phyloP scores from a whole-genome alignment of 78 protist genomes.

The Carpediemonas membranifera region DNA sequence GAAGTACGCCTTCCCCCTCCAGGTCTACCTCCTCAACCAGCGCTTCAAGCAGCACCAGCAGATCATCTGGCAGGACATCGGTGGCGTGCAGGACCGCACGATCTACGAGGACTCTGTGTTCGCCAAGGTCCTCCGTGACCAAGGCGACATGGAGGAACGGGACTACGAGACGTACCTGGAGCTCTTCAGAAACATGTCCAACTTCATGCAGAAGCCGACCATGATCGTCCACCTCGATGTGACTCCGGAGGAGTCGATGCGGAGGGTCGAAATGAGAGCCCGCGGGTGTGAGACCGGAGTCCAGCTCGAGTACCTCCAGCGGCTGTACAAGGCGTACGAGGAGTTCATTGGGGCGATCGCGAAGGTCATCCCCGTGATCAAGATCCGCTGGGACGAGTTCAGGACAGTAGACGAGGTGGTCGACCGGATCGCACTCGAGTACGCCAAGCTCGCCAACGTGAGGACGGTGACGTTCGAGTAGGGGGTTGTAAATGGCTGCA shows the following conservation, averaged over 20 bases:
- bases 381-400: conserved; percentile 18
- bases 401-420: conserved; percentile 3
- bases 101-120: conserved; percentile 64
- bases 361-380: conserved; percentile 48
- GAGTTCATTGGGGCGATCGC: conserved; percentile 45
- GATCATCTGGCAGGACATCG: conserved; percentile 36
- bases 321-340: conserved; percentile 39
- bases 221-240: conserved; percentile 59
- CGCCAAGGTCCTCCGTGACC: conserved; percentile 47
- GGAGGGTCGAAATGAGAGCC: too few species aligned
- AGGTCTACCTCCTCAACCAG: conserved; percentile 52
- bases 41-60: conserved; percentile 54
- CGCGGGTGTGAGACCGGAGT: conserved; percentile 50
- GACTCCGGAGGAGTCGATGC: conserved; percentile 49
- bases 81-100: conserved; percentile 55
- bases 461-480: neutral
- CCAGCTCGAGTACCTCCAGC: conserved; percentile 40
- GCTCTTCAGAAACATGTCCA: conserved; percentile 48
- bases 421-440: neutral
- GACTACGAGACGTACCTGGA: conserved; percentile 53
- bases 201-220: conserved; percentile 58
- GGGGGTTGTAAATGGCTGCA: too few species aligned
- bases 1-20: conserved; percentile 53
- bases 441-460: neutral
- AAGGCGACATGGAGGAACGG: conserved; percentile 41